Base-by-base conservation (phyloP, 306 rosid genomes). In the Pyrus betulifolia region DNA sequence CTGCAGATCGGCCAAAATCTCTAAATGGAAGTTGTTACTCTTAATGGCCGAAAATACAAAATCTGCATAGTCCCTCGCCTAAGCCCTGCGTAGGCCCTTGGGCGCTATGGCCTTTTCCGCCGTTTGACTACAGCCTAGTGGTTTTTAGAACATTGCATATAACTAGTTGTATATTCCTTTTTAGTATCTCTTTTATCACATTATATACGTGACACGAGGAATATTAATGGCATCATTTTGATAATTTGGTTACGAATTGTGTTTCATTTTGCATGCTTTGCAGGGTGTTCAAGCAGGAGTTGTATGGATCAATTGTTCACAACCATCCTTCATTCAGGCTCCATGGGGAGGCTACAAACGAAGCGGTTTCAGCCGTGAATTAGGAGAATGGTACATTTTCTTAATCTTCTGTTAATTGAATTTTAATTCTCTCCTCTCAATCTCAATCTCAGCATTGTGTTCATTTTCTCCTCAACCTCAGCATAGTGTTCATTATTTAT, bases 321-420 rank as follows among this genome's bases (percentile, higher is more conserved):
- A 93, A 63, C 98, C 98, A 67, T 89, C 96, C 85, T 93, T 93
- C 85, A 71, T 85, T 83, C 96, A 93, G 83, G 98, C 96, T 54
- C 98, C 98, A 27, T 93, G 98, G 98, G 98, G 98, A 74, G 98
- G 98, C 87, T 76, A 27, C 38, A 93, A 93, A 74, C 91, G 98
- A 6, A 93, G 98, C 15, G 98, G 98, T 76, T 93, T 89, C 67
- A 97, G 97, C 49, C 98, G 98, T 28, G 97, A 93, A 85, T 85
- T 93, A 72, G 98, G 98, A 74, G 97, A 93, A 83, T 93, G 98
- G 98, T 93, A 63, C 5, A 88, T 63, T 38, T 7, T 38, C 2
- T 38, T 35, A 35, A 35, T 35, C 40, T 35, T 35, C 8, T 35
- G 40, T 35, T 35, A 35, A 35, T 35, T 35, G 1, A 35, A 35